Conservation (phyloP, 352 stramenopile genomes). For the Thraustotheca clavata region DNA sequence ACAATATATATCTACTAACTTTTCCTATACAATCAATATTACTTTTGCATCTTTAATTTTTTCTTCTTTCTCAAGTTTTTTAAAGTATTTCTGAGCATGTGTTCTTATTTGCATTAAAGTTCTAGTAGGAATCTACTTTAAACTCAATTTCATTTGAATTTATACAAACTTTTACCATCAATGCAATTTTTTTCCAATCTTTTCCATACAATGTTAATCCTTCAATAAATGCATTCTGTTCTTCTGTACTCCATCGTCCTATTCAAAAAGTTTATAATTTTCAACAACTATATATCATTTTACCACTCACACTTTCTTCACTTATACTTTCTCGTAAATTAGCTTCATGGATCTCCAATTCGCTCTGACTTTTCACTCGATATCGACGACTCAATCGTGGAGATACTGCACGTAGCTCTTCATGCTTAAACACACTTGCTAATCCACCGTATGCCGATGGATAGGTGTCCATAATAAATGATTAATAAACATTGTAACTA, state of each 20-base stretch:
- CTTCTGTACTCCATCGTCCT: slow-evolving; percentile 1
- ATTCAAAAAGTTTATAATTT: not conserved
- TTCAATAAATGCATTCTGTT: not conserved
- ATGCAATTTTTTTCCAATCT: not conserved
- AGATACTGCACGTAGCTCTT: no score
- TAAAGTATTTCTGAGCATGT: slow-evolving; percentile 1
- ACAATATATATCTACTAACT: not conserved
- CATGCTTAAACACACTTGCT: no score
- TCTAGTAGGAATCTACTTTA: slow-evolving; percentile 1
- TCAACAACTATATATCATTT: not conserved
- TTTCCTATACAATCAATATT: no score
- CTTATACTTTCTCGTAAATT: not conserved
- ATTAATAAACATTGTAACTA: no score
- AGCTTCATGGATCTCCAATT: not conserved
- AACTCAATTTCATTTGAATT: not conserved
- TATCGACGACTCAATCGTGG: not conserved
- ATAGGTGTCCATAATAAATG: no score
- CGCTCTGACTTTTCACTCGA: not conserved
- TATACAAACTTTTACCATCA: not conserved
- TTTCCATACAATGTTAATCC: not conserved
- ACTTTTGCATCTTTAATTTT: not conserved
- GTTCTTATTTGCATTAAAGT: slow-evolving; percentile 1
- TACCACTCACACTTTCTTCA: not conserved
- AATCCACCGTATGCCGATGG: no score
- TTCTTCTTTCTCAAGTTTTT: not conserved